These are phyloP conservation scores for Apiospora sp. DNA, from an alignment of 2,329 filamentous ascomycete genomes.

Conservation along the genomic window DNA sequence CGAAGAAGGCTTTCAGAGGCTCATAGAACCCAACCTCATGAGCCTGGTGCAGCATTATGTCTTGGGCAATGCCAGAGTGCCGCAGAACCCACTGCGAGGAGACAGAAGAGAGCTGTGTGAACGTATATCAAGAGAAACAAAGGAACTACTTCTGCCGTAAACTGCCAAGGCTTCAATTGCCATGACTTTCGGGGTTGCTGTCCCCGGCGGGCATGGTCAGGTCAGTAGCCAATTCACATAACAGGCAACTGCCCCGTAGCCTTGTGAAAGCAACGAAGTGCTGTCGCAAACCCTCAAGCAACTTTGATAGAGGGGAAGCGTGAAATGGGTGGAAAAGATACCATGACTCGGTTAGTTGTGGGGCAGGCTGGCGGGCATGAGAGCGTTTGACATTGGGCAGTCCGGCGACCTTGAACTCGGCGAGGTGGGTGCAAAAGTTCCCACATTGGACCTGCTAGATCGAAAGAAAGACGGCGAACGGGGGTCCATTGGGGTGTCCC, in stretches of 20 bases:
- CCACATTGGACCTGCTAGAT: neutral
- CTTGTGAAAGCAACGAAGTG: neutral
- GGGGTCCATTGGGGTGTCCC: neutral
- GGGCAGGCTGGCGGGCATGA: neutral
- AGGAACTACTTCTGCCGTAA: neutral
- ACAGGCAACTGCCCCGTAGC: neutral
- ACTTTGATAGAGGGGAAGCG: no score
- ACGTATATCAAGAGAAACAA: neutral
- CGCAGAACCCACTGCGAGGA: neutral
- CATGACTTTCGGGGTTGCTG: neutral
- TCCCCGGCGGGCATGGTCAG: neutral
- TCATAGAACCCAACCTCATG: neutral
- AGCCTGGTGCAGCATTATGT: neutral
- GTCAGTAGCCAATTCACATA: neutral
- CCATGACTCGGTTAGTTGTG: neutral
- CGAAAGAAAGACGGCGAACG: neutral
- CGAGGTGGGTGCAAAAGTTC: conserved; percentile 2
- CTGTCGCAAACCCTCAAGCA: no score
- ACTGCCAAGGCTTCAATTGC: neutral
- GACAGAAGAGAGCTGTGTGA: neutral
- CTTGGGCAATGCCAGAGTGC: neutral
- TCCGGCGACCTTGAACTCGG: neutral
- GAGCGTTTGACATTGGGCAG: neutral
- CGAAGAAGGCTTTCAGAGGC: neutral
- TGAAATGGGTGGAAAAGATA: neutral